These are phyloP conservation scores for Extremus antarcticus DNA, from an alignment of 495 filamentous ascomycete genomes.

Conservation along the genomic window DNA sequence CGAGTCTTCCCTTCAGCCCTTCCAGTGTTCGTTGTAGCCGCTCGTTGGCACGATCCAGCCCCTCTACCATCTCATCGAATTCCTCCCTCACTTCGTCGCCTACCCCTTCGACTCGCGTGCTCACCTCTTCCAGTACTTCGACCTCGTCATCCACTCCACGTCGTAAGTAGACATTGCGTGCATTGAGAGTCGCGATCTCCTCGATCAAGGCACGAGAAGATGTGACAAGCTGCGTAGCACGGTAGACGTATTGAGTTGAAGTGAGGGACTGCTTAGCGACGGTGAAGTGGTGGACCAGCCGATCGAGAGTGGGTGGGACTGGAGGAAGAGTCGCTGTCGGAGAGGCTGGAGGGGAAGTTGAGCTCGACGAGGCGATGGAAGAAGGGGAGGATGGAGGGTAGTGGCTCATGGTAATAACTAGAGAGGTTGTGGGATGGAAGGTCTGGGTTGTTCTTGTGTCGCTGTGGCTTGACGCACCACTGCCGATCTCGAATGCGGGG, in stretches of 20 bases:
- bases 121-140: constrained; percentile 54
- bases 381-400: not conserved
- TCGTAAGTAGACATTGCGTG: constrained; percentile 67
- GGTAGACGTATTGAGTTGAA: constrained; percentile 61
- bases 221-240: constrained; percentile 78
- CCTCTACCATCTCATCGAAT: constrained; percentile 36
- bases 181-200: constrained; percentile 64
- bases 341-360: constrained; percentile 3
- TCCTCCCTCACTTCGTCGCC: constrained; percentile 43
- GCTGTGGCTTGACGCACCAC: not conserved
- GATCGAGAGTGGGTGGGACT: constrained; percentile 45
- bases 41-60: constrained; percentile 62
- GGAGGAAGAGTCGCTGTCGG: constrained; percentile 12
- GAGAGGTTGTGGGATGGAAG: not conserved
- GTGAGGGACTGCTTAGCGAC: constrained; percentile 84
- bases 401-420: not conserved
- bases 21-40: constrained; percentile 62
- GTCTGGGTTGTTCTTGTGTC: not conserved
- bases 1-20: constrained; percentile 55
- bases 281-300: constrained; percentile 69
- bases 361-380: not conserved
- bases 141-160: constrained; percentile 63
- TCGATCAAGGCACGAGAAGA: constrained; percentile 65
- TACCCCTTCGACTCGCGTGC: constrained; percentile 45
- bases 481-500: not conserved